A percentile compares a stretch with the other conserved stretches of the same genome.
phyloP scores from a whole-genome alignment of 192 early-diverging fungal species.

The Oehlia diaphana region DNA sequence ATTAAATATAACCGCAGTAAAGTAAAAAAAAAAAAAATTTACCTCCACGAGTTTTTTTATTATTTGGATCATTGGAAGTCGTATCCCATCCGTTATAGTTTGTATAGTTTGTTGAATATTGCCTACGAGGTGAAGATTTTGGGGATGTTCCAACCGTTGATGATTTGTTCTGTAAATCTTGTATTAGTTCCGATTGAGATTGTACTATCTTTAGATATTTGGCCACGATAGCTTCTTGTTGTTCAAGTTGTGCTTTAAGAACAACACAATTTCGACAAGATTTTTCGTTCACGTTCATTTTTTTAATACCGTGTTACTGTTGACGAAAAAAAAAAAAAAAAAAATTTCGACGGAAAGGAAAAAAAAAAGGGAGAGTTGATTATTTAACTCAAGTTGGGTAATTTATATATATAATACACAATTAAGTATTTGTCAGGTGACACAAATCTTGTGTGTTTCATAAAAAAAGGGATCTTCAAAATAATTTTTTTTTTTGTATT shows the following conservation, averaged over 20 bases:
- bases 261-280: slow-evolving; percentile 1
- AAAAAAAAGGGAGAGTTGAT: too few species aligned
- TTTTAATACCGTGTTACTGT: neutral
- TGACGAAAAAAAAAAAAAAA: neutral
- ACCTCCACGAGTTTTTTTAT: neutral
- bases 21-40: neutral
- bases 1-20: neutral
- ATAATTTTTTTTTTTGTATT: too few species aligned
- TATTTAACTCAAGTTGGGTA: too few species aligned
- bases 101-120: neutral
- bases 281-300: neutral
- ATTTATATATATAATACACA: too few species aligned
- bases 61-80: neutral
- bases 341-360: neutral
- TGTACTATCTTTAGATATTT: slow-evolving; percentile 14
- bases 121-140: neutral
- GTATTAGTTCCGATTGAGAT: slow-evolving; percentile 10
- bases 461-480: too few species aligned
- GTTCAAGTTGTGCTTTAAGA: slow-evolving; percentile 15
- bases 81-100: neutral
- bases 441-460: too few species aligned
- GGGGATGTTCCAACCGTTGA: neutral
- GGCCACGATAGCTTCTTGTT: slow-evolving; percentile 10
- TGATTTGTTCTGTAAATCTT: slow-evolving; percentile 9
- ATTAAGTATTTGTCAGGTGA: too few species aligned